phyloP scores from a whole-genome alignment of 78 protist genomes.

The Paulinella micropora region DNA sequence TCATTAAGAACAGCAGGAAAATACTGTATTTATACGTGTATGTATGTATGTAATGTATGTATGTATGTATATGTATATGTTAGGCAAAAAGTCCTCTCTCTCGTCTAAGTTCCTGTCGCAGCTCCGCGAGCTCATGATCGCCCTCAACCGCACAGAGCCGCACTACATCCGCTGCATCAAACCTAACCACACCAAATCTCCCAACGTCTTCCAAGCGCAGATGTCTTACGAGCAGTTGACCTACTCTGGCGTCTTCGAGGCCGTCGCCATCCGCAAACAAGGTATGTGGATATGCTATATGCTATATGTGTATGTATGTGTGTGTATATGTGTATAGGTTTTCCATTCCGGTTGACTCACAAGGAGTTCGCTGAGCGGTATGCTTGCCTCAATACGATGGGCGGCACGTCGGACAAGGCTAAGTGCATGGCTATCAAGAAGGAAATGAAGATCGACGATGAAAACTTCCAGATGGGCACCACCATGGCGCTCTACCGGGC shows the following conservation, averaged over 20 bases:
- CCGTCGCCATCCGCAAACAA: slow-evolving; percentile 57
- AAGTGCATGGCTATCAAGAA: no score
- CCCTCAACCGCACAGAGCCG: neutral
- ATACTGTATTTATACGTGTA: no score
- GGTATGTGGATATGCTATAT: neutral
- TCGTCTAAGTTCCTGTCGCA: neutral
- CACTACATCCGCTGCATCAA: slow-evolving; percentile 33
- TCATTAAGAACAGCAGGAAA: no score
- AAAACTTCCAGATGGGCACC: no score
- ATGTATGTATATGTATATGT: no score
- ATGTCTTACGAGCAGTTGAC: slow-evolving; percentile 47
- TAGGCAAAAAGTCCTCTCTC: neutral
- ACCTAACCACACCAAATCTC: slow-evolving; percentile 12
- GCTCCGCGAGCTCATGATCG: neutral
- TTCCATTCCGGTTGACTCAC: neutral
- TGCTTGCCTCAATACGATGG: no score
- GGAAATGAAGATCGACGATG: no score
- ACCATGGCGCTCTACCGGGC: neutral
- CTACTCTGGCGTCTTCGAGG: slow-evolving; percentile 85
- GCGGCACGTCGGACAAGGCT: no score
- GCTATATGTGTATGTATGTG: neutral
- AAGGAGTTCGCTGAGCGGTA: no score
- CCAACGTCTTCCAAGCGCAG: slow-evolving; percentile 7
- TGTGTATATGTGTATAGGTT: neutral
- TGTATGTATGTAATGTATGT: no score